Evolutionary conservation across 2,329 filamentous ascomycete species (phyloP).

Genomic region (Fusarium sp.): DNA sequence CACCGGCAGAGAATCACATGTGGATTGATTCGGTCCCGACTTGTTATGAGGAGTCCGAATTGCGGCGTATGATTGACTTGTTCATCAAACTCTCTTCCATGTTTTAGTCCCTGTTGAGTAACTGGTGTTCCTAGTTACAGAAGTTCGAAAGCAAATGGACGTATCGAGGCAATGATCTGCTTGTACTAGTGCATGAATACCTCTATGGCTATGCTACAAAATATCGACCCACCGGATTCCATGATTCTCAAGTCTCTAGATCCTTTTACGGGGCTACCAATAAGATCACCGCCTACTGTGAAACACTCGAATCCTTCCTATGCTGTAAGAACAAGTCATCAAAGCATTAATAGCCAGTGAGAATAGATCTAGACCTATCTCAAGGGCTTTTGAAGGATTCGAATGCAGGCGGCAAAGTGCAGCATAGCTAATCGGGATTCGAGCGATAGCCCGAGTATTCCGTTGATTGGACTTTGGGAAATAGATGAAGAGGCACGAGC

Average conservation of each 20-base stretch:
- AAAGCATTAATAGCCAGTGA: neutral
- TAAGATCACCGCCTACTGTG: rapidly evolving
- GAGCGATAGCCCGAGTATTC: neutral
- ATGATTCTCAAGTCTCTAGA: neutral
- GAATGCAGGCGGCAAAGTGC: constrained; percentile 10
- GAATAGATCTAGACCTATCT: neutral
- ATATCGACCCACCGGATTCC: neutral
- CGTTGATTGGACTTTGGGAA: rapidly evolving
- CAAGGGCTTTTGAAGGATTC: constrained; percentile 13
- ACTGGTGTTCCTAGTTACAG: neutral
- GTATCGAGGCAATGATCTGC: neutral
- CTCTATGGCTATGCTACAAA: neutral
- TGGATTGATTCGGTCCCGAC: neutral
- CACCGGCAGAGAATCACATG: neutral
- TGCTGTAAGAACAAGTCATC: neutral
- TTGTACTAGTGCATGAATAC: neutral
- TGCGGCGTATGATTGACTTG: neutral
- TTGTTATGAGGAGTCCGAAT: neutral
- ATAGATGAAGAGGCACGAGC: neutral
- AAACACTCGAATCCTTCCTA: neutral
- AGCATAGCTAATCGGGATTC: neutral
- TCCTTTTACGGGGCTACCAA: neutral
- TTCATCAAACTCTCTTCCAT: neutral
- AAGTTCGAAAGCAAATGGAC: rapidly evolving
- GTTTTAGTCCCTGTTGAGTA: neutral